These are phyloP conservation scores for Cryphonectria carpinicola DNA, from an alignment of 2,329 filamentous ascomycete species.

Conservation along the genomic window DNA sequence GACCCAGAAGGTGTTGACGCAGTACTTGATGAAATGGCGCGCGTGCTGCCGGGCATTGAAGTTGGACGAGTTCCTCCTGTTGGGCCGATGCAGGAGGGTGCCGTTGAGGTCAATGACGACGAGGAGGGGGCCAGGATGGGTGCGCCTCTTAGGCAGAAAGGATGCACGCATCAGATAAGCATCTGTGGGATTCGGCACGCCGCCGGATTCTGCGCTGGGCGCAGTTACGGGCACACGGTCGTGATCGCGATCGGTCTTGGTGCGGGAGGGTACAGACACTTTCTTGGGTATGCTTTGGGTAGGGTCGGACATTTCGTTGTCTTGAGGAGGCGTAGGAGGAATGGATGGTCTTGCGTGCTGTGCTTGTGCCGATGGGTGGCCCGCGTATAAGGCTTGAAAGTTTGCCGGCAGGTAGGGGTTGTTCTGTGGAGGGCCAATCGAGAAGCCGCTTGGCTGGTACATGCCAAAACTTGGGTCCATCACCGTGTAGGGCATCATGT, in stretches of 20 bases:
- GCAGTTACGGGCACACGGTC: slow-evolving; percentile 33
- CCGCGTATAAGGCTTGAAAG: neutral
- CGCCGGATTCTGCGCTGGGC: slow-evolving; percentile 52
- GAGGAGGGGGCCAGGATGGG: slow-evolving; percentile 66
- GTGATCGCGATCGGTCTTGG: neutral
- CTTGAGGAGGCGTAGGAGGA: neutral
- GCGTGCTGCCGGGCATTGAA: slow-evolving; percentile 73
- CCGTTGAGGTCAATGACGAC: slow-evolving; percentile 93
- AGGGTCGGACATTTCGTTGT: neutral
- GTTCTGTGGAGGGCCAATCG: neutral
- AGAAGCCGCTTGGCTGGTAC: neutral
- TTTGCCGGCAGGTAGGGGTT: neutral
- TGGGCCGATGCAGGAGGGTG: slow-evolving; percentile 77
- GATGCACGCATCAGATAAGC: slow-evolving; percentile 64
- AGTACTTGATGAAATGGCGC: slow-evolving; percentile 69
- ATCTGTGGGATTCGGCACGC: slow-evolving; percentile 62
- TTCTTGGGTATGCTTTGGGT: neutral
- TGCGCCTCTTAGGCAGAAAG: slow-evolving; percentile 45
- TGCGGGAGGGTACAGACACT: neutral
- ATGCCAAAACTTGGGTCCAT: neutral
- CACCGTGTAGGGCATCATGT: neutral
- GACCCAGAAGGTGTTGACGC: slow-evolving; percentile 75
- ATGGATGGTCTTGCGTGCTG: neutral
- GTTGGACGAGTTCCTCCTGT: slow-evolving; percentile 48
- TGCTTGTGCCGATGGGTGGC: neutral